A percentile compares a stretch with the other conserved stretches of the same genome.
phyloP scores from a whole-genome alignment of 257 asterid genomes.

The Solanum chiquidenum region DNA sequence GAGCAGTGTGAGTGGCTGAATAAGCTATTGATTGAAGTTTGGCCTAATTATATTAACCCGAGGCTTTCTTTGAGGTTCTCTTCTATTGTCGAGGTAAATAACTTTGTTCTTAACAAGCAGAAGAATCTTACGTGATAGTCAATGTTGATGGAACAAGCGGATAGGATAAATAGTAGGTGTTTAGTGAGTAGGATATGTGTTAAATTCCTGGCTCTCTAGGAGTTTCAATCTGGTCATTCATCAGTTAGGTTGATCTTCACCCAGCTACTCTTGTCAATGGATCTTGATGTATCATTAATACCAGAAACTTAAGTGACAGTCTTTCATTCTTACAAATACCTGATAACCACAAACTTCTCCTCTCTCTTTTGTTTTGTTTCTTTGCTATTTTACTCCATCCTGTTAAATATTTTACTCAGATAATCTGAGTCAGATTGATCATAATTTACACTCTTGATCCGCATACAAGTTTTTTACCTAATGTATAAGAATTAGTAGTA shows the following conservation, averaged over 20 bases:
- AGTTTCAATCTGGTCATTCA: background rate
- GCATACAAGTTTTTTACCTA: background rate
- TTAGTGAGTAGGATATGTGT: background rate
- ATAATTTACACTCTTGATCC: background rate
- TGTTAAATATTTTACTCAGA: background rate
- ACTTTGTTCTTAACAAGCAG: background rate
- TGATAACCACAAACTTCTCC: background rate
- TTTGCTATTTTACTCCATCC: background rate
- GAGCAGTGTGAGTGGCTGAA: conserved; percentile 99
- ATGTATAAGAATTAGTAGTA: background rate
- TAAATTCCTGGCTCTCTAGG: background rate
- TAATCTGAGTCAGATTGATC: background rate
- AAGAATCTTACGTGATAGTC: background rate
- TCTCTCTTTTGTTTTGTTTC: background rate
- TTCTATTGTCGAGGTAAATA: conserved; percentile 74
- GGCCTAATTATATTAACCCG: conserved; percentile 67
- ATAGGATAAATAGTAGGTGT: background rate
- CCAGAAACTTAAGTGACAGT: background rate
- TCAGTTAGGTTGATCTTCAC: background rate
- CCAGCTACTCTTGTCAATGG: background rate
- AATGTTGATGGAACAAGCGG: background rate
- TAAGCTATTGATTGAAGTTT: conserved; percentile 64
- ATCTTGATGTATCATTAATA: background rate
- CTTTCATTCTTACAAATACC: background rate
- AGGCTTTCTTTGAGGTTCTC: conserved; percentile 82